phyloP scores from a whole-genome alignment of 106 monocot genomes.

The Amphibolis antarctica region DNA sequence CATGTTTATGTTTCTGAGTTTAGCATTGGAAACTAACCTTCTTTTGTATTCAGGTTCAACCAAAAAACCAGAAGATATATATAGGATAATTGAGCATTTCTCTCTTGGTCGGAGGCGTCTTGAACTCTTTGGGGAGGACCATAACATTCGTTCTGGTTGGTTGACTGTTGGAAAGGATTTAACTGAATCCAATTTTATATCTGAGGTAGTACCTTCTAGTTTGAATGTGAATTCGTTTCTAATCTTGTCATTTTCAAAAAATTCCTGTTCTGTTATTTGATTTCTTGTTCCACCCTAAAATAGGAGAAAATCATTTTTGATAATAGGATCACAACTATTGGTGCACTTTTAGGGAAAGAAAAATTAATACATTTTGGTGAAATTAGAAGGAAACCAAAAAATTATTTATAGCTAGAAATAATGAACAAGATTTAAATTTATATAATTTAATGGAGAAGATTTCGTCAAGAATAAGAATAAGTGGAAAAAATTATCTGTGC shows the following conservation, averaged over 20 bases:
- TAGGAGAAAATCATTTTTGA: too few species aligned
- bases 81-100: constrained; percentile 93
- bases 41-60: constrained; percentile 50
- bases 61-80: constrained; percentile 95
- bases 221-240: too few species aligned
- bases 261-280: neutral
- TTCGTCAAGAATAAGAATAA: too few species aligned
- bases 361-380: too few species aligned
- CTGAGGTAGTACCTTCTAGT: constrained; percentile 42
- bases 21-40: neutral
- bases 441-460: too few species aligned
- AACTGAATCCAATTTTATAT: constrained; percentile 86
- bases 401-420: too few species aligned
- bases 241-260: neutral
- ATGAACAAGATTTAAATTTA: too few species aligned
- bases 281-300: neutral
- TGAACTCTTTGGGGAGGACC: constrained; percentile 93
- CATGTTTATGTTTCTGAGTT: neutral
- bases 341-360: too few species aligned
- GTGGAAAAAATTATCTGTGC: too few species aligned
- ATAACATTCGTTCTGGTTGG: constrained; percentile 97
- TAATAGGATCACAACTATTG: too few species aligned
- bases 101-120: constrained; percentile 83
- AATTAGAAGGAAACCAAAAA: too few species aligned
- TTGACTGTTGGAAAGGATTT: constrained; percentile 77